Percentiles rank a stretch among this genome's conserved stretches.
phyloP scores from a whole-genome alignment of 208 protist species.

The Blastocrithidia nonstop region DNA sequence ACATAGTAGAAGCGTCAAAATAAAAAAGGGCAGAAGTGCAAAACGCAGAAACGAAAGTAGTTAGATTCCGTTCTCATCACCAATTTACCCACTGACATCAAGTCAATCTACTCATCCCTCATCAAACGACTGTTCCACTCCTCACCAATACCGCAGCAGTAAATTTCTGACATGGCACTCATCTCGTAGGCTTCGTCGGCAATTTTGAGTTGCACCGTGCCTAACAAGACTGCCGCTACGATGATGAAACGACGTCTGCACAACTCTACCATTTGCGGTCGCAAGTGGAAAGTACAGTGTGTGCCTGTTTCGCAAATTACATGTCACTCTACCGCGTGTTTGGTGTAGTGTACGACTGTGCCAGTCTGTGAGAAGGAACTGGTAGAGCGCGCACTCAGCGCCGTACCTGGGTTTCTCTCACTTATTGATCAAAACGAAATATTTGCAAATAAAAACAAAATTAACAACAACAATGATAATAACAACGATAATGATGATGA shows the following conservation, averaged over 20 bases:
- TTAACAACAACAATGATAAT: slow-evolving; percentile 9
- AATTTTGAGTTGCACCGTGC: slow-evolving; percentile 50
- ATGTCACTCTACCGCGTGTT: slow-evolving; percentile 31
- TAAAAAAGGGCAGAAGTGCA: too few species aligned
- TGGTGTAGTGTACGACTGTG: slow-evolving; percentile 45
- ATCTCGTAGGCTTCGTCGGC: slow-evolving; percentile 61
- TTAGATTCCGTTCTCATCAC: slow-evolving; percentile 47
- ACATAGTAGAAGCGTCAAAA: too few species aligned
- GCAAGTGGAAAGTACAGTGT: slow-evolving; percentile 66
- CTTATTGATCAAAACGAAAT: not conserved
- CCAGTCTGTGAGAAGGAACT: slow-evolving; percentile 24
- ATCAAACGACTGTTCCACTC: slow-evolving; percentile 35
- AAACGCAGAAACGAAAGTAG: too few species aligned
- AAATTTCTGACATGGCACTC: slow-evolving; percentile 9
- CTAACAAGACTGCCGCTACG: slow-evolving; percentile 28
- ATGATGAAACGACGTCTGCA: slow-evolving; percentile 45
- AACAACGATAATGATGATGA: slow-evolving; percentile 5
- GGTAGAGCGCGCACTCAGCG: slow-evolving; percentile 34
- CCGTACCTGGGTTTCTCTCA: slow-evolving; percentile 44
- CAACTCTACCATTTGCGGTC: slow-evolving; percentile 43
- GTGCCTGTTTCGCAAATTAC: slow-evolving; percentile 16
- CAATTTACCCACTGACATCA: slow-evolving; percentile 41
- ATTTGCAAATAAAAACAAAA: too few species aligned
- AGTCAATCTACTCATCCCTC: slow-evolving; percentile 43
- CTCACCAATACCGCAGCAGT: slow-evolving; percentile 8